Base-by-base conservation (phyloP, 2,329 filamentous ascomycete genomes). In the Pseudocercospora macadamiae region DNA sequence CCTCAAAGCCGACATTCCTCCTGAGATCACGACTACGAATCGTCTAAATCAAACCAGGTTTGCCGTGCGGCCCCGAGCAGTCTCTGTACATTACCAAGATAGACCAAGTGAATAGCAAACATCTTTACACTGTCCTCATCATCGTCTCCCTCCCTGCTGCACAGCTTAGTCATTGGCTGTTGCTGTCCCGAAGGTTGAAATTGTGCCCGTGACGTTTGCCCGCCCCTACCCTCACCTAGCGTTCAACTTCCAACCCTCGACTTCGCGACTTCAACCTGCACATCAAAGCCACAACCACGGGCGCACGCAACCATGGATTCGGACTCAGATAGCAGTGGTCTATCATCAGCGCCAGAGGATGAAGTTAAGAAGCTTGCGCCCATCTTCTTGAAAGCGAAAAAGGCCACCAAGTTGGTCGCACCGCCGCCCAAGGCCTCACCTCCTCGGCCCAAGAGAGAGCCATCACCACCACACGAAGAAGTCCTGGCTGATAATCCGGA, bases 401-500 rank as follows among this genome's bases (percentile, higher is more conserved):
- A 76, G 57, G 74, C 76, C 16, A 71, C 76, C 49, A 74, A 74
- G 61, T 54, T 32, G 70, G 74, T 60, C 70, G 82, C 61, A 77
- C 82, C 69, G 83, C 82, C 76, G 7, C 70, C 71, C 9, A 64
- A 66, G 32, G 66, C 63, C 55, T 73, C 73, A 44, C 71, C 73
- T 63, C 71, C 73, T 45, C 60, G 70, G 58, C 71, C 73, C 21
- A 96, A 95, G 81, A 84, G 93, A 73, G 87, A 89, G 58, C 88
- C 91, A 18, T 97, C 93, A 66, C 93, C 93, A 67, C 88, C 91
- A 7, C 93, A 97, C 75, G 91, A 96, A 81, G 90, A 89, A 76
- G 88, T 91, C 25, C 81, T 97, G 57, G 91, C 91, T 62, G 93
- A 97, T 74, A 96, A 96, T 75, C 84, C 89, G 63, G 89, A 95